Base-by-base conservation (phyloP, 1,139 yeast species). In the Saccharomycopsis phalli region DNA sequence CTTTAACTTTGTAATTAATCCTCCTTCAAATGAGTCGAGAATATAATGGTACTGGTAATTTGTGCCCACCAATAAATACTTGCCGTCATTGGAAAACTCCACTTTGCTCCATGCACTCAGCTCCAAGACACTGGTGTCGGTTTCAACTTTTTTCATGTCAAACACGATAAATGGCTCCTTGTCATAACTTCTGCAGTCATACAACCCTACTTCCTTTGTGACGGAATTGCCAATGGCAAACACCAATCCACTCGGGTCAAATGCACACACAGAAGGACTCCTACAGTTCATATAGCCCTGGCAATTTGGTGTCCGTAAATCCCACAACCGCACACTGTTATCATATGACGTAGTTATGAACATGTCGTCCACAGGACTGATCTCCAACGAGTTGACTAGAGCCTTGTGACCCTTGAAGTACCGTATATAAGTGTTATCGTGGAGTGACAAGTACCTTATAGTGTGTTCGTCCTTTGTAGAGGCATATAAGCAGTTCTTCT, bases 371-470 rank as follows among this genome's bases (percentile, higher is more conserved):
- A 76, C 62, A 0, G 96, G 96, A 34, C 80, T 74, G 49, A 87
- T 75, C 54, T 84, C 87, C 4, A 91, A 60, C 5, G 74, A 68
- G 1, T 74, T 71, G 10, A 91, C 96, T 48, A 75, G 71, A 17
- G 72, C 81, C 40, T 76, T 76, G 58, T 91, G 99, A 2, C 96
- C 97, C 48, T 71, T 71, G 61, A 86, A 91, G 58, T 88, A 91
- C 40, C 95, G 72, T 16, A 87, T 65, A 53, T 80, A 91, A 45
- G 77, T 76, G 53, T 86, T 84, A 46, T 82, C 86, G 45, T 80
- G 78, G 31, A 88, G 65, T 31, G 91, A 78, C 31, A 91, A 65
- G 52, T 82, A 80, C 48, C 97, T 61, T 26, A 80, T 71, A 36
- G 81, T 81, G 54, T 88, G 77, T 49, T 83, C 80, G 29, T 66